These are phyloP conservation scores for Fistulinella prunicolor DNA, from an alignment of 768 basidiomycete species.

Conservation along the genomic window DNA sequence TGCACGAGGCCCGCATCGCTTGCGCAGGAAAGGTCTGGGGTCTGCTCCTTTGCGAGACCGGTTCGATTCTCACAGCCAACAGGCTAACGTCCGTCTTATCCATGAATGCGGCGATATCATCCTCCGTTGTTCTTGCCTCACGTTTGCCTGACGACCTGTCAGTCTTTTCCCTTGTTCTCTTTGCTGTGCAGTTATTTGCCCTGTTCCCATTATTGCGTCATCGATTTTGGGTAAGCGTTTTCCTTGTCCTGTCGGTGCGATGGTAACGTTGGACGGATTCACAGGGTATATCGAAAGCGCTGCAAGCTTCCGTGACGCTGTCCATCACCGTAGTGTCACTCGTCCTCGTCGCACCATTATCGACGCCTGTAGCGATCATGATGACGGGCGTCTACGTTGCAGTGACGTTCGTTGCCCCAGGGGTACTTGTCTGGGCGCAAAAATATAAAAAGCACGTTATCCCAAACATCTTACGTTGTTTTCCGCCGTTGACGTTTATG, in stretches of 20 bases:
- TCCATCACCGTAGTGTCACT: constrained; percentile 50
- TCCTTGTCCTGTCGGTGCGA: constrained; percentile 11
- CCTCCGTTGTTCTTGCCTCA: constrained; percentile 90
- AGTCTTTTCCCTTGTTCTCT: constrained; percentile 86
- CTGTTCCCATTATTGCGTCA: constrained; percentile 77
- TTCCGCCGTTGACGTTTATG: constrained; percentile 11
- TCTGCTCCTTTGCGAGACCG: constrained; percentile 19
- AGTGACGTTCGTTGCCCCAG: constrained; percentile 72
- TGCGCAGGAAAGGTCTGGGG: constrained; percentile 56
- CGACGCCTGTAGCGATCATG: constrained; percentile 52
- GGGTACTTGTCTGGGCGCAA: constrained; percentile 78
- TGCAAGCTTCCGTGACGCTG: constrained; percentile 55
- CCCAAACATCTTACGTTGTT: constrained; percentile 8
- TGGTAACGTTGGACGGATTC: constrained; percentile 13
- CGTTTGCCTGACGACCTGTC: constrained; percentile 78
- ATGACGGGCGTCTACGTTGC: constrained; percentile 48
- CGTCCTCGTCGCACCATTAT: constrained; percentile 50
- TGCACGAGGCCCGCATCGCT: constrained; percentile 42
- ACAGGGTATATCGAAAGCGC: constrained; percentile 45
- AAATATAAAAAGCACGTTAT: constrained; percentile 76
- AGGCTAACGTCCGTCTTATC: constrained; percentile 82
- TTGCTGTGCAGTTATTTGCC: constrained; percentile 81
- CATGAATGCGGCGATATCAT: constrained; percentile 89
- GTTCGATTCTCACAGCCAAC: constrained; percentile 26
- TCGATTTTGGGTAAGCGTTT: constrained; percentile 57